Percentiles rank a stretch among this genome's conserved stretches.
Evolutionary conservation across 805 yeast species (phyloP).

Genomic region (Grigorovia transvaalensis): DNA sequence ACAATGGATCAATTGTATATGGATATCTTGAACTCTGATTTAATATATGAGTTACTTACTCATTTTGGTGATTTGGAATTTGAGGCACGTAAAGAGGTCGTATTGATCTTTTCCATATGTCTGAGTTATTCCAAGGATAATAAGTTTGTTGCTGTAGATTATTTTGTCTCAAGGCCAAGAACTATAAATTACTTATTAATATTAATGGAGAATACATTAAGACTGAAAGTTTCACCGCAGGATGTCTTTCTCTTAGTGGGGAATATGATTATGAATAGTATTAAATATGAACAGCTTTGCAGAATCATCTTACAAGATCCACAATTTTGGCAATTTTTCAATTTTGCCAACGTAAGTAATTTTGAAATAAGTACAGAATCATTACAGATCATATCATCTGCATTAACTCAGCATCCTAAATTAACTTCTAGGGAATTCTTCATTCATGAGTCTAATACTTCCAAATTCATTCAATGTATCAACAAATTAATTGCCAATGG

Average conservation of each 20-base stretch:
- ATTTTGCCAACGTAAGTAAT: conserved; percentile 60
- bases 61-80: conserved; percentile 66
- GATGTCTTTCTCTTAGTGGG: conserved; percentile 71
- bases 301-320: conserved; percentile 48
- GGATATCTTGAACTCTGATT: conserved; percentile 65
- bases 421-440: conserved; percentile 60
- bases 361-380: conserved; percentile 91
- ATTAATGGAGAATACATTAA: conserved; percentile 54
- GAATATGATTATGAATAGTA: conserved; percentile 71
- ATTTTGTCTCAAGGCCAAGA: conserved; percentile 56
- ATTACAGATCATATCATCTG: conserved; percentile 62
- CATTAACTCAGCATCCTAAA: conserved; percentile 59
- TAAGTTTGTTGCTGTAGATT: conserved; percentile 80
- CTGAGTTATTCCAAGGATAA: conserved; percentile 68
- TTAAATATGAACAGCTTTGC: conserved; percentile 64
- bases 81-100: conserved; percentile 81
- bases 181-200: conserved; percentile 51
- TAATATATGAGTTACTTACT: conserved; percentile 49
- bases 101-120: conserved; percentile 59
- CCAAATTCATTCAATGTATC: conserved; percentile 48
- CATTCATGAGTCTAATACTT: conserved; percentile 37
- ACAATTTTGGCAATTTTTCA: conserved; percentile 73
- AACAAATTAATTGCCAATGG: conserved; percentile 63
- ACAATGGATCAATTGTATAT: conserved; percentile 66
- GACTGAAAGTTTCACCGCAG: conserved; percentile 13